A percentile compares a stretch with the other conserved stretches of the same genome.
Conservation (phyloP, 164 flowering plant species). For the Platanus orientalis region DNA sequence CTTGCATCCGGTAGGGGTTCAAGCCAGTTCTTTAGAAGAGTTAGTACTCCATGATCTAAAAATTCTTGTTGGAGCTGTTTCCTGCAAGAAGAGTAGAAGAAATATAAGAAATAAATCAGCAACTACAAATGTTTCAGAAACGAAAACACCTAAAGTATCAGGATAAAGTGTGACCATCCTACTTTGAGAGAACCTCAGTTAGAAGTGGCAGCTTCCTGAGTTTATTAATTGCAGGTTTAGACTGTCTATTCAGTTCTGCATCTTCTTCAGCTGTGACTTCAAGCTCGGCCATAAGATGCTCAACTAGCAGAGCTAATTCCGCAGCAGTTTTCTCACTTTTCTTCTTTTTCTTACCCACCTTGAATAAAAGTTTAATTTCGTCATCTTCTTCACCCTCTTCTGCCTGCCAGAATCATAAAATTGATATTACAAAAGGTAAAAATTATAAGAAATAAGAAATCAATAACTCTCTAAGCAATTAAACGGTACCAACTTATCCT, state of each 20-base stretch:
- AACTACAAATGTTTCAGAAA: background rate
- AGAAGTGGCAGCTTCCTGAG: slow-evolving; percentile 92
- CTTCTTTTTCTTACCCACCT: slow-evolving; percentile 87
- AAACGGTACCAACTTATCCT: no score
- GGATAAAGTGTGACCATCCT: slow-evolving; percentile 9
- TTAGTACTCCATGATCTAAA: slow-evolving; percentile 87
- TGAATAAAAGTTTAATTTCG: slow-evolving; percentile 71
- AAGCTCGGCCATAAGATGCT: slow-evolving; percentile 91
- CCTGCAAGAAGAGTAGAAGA: slow-evolving; percentile 38
- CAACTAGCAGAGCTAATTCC: slow-evolving; percentile 82
- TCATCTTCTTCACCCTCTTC: slow-evolving; percentile 88
- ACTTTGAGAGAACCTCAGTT: slow-evolving; percentile 90
- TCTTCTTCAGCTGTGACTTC: slow-evolving; percentile 97
- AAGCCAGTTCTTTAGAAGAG: slow-evolving; percentile 82
- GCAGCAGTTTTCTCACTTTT: slow-evolving; percentile 83
- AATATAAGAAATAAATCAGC: background rate
- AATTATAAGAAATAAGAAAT: no score
- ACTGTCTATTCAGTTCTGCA: slow-evolving; percentile 73
- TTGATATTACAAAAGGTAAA: no score
- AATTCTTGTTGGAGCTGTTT: slow-evolving; percentile 91
- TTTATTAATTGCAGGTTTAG: slow-evolving; percentile 88
- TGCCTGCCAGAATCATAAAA: slow-evolving; percentile 40
- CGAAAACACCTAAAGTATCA: background rate
- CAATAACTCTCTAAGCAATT: no score
- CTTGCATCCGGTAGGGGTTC: slow-evolving; percentile 99